Conservation (phyloP, 208 protist genomes). For the Trypanosoma vivax region DNA sequence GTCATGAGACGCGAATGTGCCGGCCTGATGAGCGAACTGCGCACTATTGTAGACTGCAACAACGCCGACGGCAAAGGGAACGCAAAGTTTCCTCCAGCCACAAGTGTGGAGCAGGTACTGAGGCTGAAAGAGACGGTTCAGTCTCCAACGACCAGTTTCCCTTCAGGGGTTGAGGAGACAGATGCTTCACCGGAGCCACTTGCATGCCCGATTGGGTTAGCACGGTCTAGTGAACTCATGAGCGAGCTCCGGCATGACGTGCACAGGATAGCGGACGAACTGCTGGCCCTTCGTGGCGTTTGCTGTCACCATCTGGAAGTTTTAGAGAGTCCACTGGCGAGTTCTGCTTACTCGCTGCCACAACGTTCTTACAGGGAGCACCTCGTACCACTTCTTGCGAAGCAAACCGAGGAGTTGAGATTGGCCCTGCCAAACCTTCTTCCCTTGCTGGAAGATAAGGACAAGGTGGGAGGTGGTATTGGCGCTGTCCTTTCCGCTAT, state of each 20-base stretch:
- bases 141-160: neutral
- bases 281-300: conserved; percentile 33
- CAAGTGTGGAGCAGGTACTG: too few species aligned
- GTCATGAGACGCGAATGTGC: too few species aligned
- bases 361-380: conserved; percentile 27
- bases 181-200: too few species aligned
- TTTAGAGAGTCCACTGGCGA: conserved; percentile 33
- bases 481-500: conserved; percentile 32
- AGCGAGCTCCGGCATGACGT: conserved; percentile 12
- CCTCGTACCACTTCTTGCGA: conserved; percentile 34
- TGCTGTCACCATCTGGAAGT: conserved; percentile 27
- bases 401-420: conserved; percentile 45
- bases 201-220: too few species aligned
- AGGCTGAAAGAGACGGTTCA: conserved; percentile 7
- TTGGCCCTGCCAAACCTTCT: conserved; percentile 17
- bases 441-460: conserved; percentile 1
- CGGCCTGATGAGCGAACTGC: too few species aligned
- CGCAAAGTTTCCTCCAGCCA: too few species aligned
- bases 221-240: conserved; percentile 9
- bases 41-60: too few species aligned
- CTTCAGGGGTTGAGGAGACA: neutral
- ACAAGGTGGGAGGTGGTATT: conserved; percentile 12
- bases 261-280: conserved; percentile 28
- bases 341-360: conserved; percentile 1
- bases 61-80: too few species aligned